These are phyloP conservation scores for Stereum hirsutum DNA, from an alignment of 1,284 basidiomycete genomes.

Conservation along the genomic window DNA sequence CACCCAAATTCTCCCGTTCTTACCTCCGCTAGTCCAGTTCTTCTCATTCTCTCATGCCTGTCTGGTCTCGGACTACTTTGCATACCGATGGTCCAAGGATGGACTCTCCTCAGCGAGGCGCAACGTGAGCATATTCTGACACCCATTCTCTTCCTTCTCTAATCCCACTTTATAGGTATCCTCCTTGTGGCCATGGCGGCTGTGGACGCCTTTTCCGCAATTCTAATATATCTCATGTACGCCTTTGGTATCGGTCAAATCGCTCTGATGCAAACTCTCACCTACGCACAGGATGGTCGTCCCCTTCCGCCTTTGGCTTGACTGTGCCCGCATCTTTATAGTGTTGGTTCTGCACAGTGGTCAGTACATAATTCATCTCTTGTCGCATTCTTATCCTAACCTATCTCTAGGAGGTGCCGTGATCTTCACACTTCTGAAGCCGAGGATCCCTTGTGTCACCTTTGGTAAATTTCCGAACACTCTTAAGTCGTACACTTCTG, in stretches of 20 bases:
- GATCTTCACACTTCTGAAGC: conserved; percentile 24
- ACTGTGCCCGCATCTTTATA: conserved; percentile 28
- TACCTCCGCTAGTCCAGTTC: conserved; percentile 19
- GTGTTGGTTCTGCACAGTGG: conserved; percentile 25
- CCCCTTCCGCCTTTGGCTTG: conserved; percentile 32
- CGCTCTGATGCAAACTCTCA: neutral
- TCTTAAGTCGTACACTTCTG: conserved; percentile 3
- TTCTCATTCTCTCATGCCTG: conserved; percentile 29
- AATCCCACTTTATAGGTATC: conserved; percentile 20
- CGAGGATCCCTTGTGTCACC: conserved; percentile 29
- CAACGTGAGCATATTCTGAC: conserved; percentile 26
- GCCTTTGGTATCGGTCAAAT: conserved; percentile 6
- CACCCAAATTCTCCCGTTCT: neutral
- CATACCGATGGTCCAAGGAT: conserved; percentile 30
- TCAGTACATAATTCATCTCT: neutral
- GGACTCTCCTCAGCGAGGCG: conserved; percentile 22
- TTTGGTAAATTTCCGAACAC: conserved; percentile 22
- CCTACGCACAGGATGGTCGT: conserved; percentile 32
- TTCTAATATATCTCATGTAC: conserved; percentile 41
- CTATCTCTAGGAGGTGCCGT: conserved; percentile 15
- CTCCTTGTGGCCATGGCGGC: conserved; percentile 27
- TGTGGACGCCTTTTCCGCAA: conserved; percentile 27
- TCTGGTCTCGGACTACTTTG: conserved; percentile 28
- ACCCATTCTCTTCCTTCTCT: neutral
- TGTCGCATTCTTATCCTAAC: neutral